phyloP scores from a whole-genome alignment of 73 alveolate species.

The Effrenium voratum region DNA sequence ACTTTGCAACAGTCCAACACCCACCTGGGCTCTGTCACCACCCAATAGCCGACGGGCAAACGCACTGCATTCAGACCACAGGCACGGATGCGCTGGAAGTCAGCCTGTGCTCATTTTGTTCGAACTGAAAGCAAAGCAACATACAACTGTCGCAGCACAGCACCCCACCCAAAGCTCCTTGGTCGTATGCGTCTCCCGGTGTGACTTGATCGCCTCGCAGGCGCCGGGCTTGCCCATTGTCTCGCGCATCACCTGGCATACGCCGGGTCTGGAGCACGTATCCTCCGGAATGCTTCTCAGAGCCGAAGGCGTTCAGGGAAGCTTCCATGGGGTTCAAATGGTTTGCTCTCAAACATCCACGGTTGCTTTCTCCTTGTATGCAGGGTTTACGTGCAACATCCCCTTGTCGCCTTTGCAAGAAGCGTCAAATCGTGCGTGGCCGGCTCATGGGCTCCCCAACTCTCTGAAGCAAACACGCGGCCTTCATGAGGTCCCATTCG shows the following conservation, averaged over 20 bases:
- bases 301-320: too few species aligned
- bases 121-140: not conserved
- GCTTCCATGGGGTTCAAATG: too few species aligned
- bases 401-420: too few species aligned
- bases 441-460: slow-evolving; percentile 46
- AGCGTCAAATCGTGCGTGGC: too few species aligned
- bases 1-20: not conserved
- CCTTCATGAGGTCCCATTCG: slow-evolving; percentile 93
- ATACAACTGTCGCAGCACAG: too few species aligned
- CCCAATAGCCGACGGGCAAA: slow-evolving; percentile 90
- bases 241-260: slow-evolving; percentile 32
- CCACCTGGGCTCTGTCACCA: slow-evolving; percentile 42
- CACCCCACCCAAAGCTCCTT: not conserved
- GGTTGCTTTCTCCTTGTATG: too few species aligned
- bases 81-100: slow-evolving; percentile 30
- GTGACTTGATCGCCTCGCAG: slow-evolving; percentile 40
- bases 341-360: too few species aligned
- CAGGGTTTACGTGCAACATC: too few species aligned
- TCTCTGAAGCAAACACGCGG: slow-evolving; percentile 5
- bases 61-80: slow-evolving; percentile 79
- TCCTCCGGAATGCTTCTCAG: too few species aligned
- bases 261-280: too few species aligned
- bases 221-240: slow-evolving; percentile 84
- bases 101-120: not conserved
- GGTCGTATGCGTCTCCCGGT: slow-evolving; percentile 83